Conservation (phyloP, 2,329 filamentous ascomycete genomes). For the Aureobasidium sp. region DNA sequence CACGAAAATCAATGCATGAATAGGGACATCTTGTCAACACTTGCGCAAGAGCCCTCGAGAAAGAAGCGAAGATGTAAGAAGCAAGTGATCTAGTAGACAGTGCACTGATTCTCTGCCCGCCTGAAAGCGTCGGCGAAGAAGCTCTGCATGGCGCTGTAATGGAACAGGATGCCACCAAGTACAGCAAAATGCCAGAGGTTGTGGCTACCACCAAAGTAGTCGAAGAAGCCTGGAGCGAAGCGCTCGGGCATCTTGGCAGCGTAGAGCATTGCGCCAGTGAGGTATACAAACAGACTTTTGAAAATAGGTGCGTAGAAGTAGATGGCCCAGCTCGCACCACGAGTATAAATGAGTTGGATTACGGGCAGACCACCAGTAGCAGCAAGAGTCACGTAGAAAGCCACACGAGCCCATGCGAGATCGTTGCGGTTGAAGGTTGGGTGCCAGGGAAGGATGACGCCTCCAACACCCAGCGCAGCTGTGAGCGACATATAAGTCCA, state of each 20-base stretch:
- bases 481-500: constrained; percentile 81
- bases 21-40: constrained; percentile 14
- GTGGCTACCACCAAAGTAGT: constrained; percentile 91
- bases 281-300: constrained; percentile 81
- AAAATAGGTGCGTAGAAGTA: constrained; percentile 83
- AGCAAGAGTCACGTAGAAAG: constrained; percentile 82
- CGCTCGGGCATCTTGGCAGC: constrained; percentile 87
- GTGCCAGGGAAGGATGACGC: constrained; percentile 91
- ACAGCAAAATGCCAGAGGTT: constrained; percentile 98
- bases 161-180: constrained; percentile 90
- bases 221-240: constrained; percentile 87
- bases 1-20: not conserved
- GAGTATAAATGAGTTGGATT: constrained; percentile 69
- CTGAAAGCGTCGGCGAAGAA: constrained; percentile 61
- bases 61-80: not conserved
- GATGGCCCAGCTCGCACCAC: constrained; percentile 70
- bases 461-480: constrained; percentile 70
- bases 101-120: constrained; percentile 22
- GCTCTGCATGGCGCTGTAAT: constrained; percentile 91
- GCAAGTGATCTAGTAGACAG: constrained; percentile 18
- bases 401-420: constrained; percentile 87
- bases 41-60: constrained; percentile 12
- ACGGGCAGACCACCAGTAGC: constrained; percentile 85
- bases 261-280: constrained; percentile 77
- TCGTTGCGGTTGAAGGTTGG: constrained; percentile 87